A percentile compares a stretch with the other conserved stretches of the same genome.
These are phyloP conservation scores for Fusarium poae DNA, from an alignment of 2,329 filamentous ascomycete species.

Conservation along the genomic window DNA sequence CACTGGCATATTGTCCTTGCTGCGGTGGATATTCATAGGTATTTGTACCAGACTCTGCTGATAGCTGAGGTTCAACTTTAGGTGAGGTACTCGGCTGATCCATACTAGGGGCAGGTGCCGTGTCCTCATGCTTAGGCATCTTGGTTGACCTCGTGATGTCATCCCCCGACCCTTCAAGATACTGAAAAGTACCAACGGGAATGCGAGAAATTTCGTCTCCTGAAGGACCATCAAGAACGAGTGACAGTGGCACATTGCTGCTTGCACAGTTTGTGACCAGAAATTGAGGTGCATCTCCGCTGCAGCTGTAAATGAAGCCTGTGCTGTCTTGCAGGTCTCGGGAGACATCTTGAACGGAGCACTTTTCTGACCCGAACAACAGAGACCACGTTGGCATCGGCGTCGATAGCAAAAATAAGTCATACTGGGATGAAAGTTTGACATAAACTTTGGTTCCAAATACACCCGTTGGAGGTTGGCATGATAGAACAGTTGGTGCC, in stretches of 20 bases:
- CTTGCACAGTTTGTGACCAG: constrained; percentile 64
- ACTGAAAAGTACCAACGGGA: constrained; percentile 62
- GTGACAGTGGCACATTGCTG: constrained; percentile 67
- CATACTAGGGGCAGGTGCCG: constrained; percentile 53
- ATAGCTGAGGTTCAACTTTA: constrained; percentile 57
- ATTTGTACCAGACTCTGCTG: constrained; percentile 59
- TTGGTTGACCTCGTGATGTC: constrained; percentile 57
- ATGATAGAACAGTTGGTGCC: constrained; percentile 73
- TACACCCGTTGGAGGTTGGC: constrained; percentile 75
- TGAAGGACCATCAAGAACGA: constrained; percentile 65
- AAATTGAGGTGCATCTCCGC: constrained; percentile 76
- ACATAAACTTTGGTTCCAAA: constrained; percentile 79
- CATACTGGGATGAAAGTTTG: constrained; percentile 80
- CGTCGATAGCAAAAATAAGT: constrained; percentile 71
- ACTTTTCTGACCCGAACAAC: constrained; percentile 83
- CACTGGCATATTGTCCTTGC: constrained; percentile 55
- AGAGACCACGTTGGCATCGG: constrained; percentile 71
- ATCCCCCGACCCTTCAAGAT: constrained; percentile 64
- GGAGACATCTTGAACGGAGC: constrained; percentile 69
- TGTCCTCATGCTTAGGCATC: constrained; percentile 54
- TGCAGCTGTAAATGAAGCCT: constrained; percentile 78
- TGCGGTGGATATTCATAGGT: constrained; percentile 62
- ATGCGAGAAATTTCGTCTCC: constrained; percentile 67
- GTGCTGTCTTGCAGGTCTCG: constrained; percentile 69
- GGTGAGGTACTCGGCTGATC: constrained; percentile 59